These are phyloP conservation scores for Wickerhamomyces sp. DNA, from an alignment of 1,139 yeast genomes.

Conservation along the genomic window DNA sequence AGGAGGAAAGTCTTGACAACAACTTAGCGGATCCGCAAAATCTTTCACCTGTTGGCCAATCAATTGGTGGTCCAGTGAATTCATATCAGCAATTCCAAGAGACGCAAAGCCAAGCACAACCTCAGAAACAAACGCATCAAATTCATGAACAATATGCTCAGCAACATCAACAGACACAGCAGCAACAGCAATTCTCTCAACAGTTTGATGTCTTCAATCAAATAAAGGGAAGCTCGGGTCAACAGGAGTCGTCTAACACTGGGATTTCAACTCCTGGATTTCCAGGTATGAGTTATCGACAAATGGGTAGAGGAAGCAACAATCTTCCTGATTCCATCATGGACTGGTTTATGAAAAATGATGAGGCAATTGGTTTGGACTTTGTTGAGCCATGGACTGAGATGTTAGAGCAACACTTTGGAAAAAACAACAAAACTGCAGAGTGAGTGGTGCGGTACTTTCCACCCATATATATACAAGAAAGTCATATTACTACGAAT, in stretches of 20 bases:
- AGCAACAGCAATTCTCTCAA: slow-evolving; percentile 6
- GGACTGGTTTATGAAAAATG: slow-evolving; percentile 68
- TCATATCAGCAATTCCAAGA: background rate
- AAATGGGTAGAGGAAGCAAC: slow-evolving; percentile 10
- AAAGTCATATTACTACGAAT: no score
- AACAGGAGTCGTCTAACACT: no score
- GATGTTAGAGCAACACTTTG: slow-evolving; percentile 58
- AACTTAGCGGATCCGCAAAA: no score
- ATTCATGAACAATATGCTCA: slow-evolving; percentile 4
- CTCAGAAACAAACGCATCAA: slow-evolving; percentile 8
- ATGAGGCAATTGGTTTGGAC: slow-evolving; percentile 64
- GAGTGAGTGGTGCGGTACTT: no score
- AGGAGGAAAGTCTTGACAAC: background rate
- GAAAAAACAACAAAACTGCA: slow-evolving; percentile 8
- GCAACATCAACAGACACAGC: slow-evolving; percentile 1
- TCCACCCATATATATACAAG: no score
- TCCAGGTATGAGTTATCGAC: slow-evolving; percentile 13
- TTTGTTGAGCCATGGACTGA: slow-evolving; percentile 90
- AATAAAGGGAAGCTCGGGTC: background rate
- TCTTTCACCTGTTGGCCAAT: no score
- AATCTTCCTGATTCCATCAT: slow-evolving; percentile 49
- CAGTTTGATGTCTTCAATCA: slow-evolving; percentile 1
- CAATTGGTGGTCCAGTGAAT: no score
- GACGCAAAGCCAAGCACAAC: background rate
- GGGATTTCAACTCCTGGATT: background rate